phyloP scores from a whole-genome alignment of 225 moss, liverwort and hornwort species.

The Asterella californica region DNA sequence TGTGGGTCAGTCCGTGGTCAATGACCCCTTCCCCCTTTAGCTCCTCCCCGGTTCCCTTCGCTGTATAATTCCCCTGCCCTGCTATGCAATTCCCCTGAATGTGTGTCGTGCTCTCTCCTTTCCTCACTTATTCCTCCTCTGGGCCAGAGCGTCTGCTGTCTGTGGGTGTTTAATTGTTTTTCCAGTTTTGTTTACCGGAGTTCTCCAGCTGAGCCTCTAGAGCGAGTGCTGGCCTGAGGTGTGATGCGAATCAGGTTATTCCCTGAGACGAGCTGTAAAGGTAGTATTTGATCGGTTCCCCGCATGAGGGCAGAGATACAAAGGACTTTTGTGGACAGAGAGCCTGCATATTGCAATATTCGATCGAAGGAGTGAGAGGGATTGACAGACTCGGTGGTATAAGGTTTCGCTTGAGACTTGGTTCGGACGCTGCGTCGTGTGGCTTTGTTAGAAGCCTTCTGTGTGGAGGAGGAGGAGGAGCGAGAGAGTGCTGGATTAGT shows the following conservation, averaged over 20 bases:
- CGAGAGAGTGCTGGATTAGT: background rate
- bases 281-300: background rate
- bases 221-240: background rate
- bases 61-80: background rate
- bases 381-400: background rate
- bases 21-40: background rate
- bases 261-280: background rate
- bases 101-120: background rate
- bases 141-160: background rate
- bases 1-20: conserved; percentile 2
- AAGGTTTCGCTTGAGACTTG: background rate
- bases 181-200: background rate
- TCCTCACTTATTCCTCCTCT: background rate
- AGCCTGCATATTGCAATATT: background rate
- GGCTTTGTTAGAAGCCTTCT: background rate
- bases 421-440: background rate
- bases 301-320: background rate
- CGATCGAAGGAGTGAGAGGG: background rate
- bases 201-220: background rate
- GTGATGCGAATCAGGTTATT: background rate
- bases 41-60: background rate
- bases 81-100: background rate
- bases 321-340: background rate
- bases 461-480: background rate
- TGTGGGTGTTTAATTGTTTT: background rate